Base-by-base conservation (phyloP, 2,329 filamentous ascomycete genomes). In the Rhynchosporium agropyri region DNA sequence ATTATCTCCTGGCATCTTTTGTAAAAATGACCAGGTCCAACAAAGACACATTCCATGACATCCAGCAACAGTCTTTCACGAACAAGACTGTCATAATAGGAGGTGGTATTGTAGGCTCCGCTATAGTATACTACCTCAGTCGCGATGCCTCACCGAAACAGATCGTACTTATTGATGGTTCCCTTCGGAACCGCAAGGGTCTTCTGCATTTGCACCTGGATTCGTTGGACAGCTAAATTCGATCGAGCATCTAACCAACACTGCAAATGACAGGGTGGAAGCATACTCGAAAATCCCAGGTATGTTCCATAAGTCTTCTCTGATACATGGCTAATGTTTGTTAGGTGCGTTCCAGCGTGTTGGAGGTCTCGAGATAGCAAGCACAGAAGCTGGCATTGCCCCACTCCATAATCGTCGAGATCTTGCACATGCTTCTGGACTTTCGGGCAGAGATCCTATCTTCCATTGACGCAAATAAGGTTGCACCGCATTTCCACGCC, bases 51-150 rank as follows among this genome's bases (percentile, higher is more conserved):
- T 45, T 56, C 42, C 4, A 45, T 26, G 53, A 45, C 20, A 2
- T 56, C 12, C 38, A 56, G 42, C 53, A 31, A 20, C 38, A 56
- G 10, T 31, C 42, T 4, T 6, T 20, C 10, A 7, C 26, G 12
- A n/a, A 45, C 20, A 42, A 29, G 13, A 49, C 15, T 40, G 31
- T 58, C 10, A 58, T 58, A 6, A 49, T 58, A 15, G 55, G 55
- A 48, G 55, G 55, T 26, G 75, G 75, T 15, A 76, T 76, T 28
- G 73, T 77, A 20, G 75, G 75, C 26, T 72, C 74, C 12, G 71
- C 74, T 1, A 63, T 76, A 7, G 73, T 74, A 5, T 73, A 72
- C 60, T 73, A 71, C 62, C 65, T 77, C 6, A 75, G 72, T 26
- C 50, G 5, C 38, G 61, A 45, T 36, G 6, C 5, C 4, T 8